Evolutionary conservation across 257 asterid genomes (phyloP).

Genomic region (Haberlea rhodopensis): DNA sequence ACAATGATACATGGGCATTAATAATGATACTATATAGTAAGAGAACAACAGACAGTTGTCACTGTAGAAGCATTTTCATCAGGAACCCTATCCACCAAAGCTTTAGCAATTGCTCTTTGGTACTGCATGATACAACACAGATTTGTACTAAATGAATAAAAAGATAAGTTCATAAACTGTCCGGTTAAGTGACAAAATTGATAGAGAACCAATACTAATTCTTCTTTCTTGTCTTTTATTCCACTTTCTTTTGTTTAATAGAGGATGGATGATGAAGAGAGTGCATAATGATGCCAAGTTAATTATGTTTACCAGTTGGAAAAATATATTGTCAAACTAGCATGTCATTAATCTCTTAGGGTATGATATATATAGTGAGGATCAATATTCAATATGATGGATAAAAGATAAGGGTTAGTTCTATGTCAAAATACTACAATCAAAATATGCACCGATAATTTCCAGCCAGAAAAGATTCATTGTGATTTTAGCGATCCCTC

Average conservation of each 20-base stretch:
- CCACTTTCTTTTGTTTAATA: conserved; percentile 10
- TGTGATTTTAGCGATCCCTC: not conserved
- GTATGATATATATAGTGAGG: not conserved
- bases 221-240: not conserved
- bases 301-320: conserved; percentile 10
- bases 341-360: not conserved
- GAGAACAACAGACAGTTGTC: conserved; percentile 59
- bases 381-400: not conserved
- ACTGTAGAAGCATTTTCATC: conserved; percentile 72
- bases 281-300: conserved; percentile 9
- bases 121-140: conserved; percentile 53
- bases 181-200: not conserved
- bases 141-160: conserved; percentile 14
- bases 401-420: not conserved
- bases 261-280: not conserved
- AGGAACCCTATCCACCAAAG: conserved; percentile 84
- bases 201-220: conserved; percentile 3
- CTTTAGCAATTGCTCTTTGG: conserved; percentile 90
- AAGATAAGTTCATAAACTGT: conserved; percentile 11
- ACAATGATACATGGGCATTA: not conserved
- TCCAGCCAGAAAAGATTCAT: conserved; percentile 5
- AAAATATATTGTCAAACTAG: not conserved
- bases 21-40: not conserved
- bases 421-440: not conserved
- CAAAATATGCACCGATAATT: not conserved